Percentiles rank a stretch among this genome's conserved stretches.
Conservation (phyloP, 495 filamentous ascomycete genomes). For the Podospora pseudoanserina region DNA sequence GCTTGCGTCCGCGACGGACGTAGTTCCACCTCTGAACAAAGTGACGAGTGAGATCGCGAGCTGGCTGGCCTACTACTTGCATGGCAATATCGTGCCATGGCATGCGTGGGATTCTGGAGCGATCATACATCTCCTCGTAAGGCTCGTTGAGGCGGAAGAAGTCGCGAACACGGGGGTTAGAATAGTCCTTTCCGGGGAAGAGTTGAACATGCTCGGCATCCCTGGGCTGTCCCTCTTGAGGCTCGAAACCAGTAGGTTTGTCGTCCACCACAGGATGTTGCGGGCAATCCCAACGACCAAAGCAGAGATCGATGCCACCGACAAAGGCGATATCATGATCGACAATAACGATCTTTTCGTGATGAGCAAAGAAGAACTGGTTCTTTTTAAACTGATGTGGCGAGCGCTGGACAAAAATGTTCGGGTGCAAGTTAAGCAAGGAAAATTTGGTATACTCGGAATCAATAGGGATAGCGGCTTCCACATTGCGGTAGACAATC, state of each 20-base stretch:
- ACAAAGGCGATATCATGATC: slow-evolving; percentile 96
- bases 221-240: slow-evolving; percentile 61
- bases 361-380: slow-evolving; percentile 99
- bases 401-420: slow-evolving; percentile 91
- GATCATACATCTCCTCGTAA: slow-evolving; percentile 99
- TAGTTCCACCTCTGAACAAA: slow-evolving; percentile 99
- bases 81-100: slow-evolving; percentile 99
- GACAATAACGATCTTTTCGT: slow-evolving; percentile 94
- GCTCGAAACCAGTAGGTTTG: slow-evolving; percentile 91
- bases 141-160: slow-evolving; percentile 92
- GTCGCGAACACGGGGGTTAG: slow-evolving; percentile 90
- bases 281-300: slow-evolving; percentile 95
- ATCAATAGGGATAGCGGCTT: slow-evolving; percentile 95
- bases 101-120: slow-evolving; percentile 83
- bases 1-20: slow-evolving; percentile 87
- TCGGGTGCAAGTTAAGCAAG: slow-evolving; percentile 90
- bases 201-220: slow-evolving; percentile 93
- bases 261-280: slow-evolving; percentile 89
- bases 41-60: slow-evolving; percentile 88
- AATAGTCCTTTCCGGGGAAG: slow-evolving; percentile 98
- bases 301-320: slow-evolving; percentile 95
- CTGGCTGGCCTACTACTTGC: slow-evolving; percentile 96
- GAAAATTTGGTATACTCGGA: slow-evolving; percentile 99
- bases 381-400: slow-evolving; percentile 98
- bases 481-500: slow-evolving; percentile 97